Conservation (phyloP, 2,329 filamentous ascomycete genomes). For the Fusarium nygamai region DNA sequence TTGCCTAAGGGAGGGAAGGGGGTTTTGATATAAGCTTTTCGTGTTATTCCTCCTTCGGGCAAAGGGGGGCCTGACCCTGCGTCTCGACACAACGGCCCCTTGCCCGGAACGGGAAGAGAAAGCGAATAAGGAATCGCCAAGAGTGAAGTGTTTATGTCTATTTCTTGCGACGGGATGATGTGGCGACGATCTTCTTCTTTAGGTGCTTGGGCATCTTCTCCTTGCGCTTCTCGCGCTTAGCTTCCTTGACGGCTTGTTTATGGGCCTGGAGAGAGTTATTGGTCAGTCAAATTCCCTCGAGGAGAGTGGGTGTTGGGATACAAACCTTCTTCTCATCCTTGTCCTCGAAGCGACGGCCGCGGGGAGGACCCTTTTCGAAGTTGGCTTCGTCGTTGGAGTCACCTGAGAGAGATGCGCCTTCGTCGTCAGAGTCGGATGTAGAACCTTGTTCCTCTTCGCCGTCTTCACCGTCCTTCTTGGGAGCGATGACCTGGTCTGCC, state of each 20-base stretch:
- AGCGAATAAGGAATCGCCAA: not conserved
- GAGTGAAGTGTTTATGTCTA: conserved; percentile 44
- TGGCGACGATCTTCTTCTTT: conserved; percentile 86
- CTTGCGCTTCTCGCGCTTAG: conserved; percentile 91
- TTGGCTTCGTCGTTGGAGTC: conserved; percentile 60
- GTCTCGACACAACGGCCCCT: conserved; percentile 12
- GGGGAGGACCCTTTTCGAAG: conserved; percentile 74
- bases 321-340: conserved; percentile 85
- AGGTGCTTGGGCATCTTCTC: conserved; percentile 96
- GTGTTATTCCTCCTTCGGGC: not conserved
- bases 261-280: conserved; percentile 60
- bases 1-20: not conserved
- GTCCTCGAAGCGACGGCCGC: conserved; percentile 88
- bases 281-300: conserved; percentile 35
- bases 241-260: conserved; percentile 92
- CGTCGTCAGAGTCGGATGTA: conserved; percentile 57
- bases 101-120: not conserved
- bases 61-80: not conserved
- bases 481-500: conserved; percentile 69
- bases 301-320: not conserved
- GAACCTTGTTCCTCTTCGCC: conserved; percentile 49
- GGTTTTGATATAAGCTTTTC: conserved; percentile 10
- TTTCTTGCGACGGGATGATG: conserved; percentile 71
- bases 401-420: conserved; percentile 58
- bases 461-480: conserved; percentile 51